These are phyloP conservation scores for Lentinula guzmanii DNA, from an alignment of 768 basidiomycete genomes.

Conservation along the genomic window DNA sequence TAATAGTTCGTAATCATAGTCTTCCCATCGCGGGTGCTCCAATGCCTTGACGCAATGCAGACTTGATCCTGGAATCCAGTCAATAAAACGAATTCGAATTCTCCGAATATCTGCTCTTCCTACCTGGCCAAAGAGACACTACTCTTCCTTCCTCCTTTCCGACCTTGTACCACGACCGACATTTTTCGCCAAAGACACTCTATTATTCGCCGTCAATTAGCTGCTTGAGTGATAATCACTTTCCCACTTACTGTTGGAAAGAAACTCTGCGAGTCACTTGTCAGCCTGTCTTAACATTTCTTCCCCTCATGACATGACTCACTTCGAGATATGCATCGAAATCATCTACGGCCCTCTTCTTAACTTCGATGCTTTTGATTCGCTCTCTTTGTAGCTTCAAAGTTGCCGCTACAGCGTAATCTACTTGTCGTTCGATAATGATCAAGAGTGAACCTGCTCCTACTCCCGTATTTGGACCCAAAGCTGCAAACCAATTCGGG, in stretches of 20 bases:
- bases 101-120: background rate
- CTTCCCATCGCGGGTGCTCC: slow-evolving; percentile 58
- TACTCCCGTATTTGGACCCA: slow-evolving; percentile 53
- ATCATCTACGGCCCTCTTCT: slow-evolving; percentile 52
- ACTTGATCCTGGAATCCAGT: slow-evolving; percentile 35
- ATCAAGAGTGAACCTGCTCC: slow-evolving; percentile 52
- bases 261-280: slow-evolving; percentile 28
- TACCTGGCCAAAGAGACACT: slow-evolving; percentile 57
- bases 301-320: slow-evolving; percentile 5
- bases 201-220: slow-evolving; percentile 12
- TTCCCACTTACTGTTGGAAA: slow-evolving; percentile 33
- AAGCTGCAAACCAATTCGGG: slow-evolving; percentile 59
- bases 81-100: background rate
- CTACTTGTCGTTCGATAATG: slow-evolving; percentile 49
- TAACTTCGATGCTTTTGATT: slow-evolving; percentile 55
- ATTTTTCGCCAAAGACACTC: slow-evolving; percentile 55
- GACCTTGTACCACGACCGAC: slow-evolving; percentile 60
- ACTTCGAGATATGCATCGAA: slow-evolving; percentile 59
- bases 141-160: slow-evolving; percentile 55
- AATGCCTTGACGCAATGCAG: slow-evolving; percentile 45
- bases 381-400: slow-evolving; percentile 59
- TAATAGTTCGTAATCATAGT: slow-evolving; percentile 45
- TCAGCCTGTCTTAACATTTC: background rate
- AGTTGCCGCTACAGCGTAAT: slow-evolving; percentile 49
- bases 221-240: background rate